A percentile compares a stretch with the other conserved stretches of the same genome.
Evolutionary conservation across 2,329 filamentous ascomycete species (phyloP).

Genomic region (Chaetomium sp.): DNA sequence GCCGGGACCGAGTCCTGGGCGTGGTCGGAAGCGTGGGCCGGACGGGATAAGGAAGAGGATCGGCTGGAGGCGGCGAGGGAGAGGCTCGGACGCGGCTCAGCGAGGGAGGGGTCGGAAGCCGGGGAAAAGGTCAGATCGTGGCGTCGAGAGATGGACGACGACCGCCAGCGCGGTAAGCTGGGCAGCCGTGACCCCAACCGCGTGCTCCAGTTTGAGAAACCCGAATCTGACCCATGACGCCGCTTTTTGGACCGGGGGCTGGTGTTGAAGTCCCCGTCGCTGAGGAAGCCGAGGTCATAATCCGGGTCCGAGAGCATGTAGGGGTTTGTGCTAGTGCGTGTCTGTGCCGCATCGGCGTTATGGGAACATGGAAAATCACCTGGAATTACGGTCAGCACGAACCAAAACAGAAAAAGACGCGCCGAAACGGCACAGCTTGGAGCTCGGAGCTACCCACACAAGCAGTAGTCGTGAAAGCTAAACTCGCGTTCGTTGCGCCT

Average conservation of each 20-base stretch:
- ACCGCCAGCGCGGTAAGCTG: conserved; percentile 45
- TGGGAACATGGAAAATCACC: conserved; percentile 59
- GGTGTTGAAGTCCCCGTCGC: conserved; percentile 52
- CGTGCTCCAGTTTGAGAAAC: conserved; percentile 56
- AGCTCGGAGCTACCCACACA: conserved; percentile 54
- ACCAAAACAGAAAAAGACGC: not conserved
- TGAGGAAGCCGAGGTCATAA: conserved; percentile 62
- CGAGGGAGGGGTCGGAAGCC: conserved; percentile 72
- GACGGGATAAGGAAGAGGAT: conserved; percentile 69
- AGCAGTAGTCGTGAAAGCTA: conserved; percentile 61
- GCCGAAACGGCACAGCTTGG: not conserved
- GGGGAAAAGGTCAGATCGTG: conserved; percentile 48
- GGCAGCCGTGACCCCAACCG: conserved; percentile 59
- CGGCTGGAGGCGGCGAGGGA: conserved; percentile 66
- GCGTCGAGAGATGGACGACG: conserved; percentile 39
- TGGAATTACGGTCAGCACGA: conserved; percentile 27
- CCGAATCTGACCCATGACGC: conserved; percentile 51
- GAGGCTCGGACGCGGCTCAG: conserved; percentile 61
- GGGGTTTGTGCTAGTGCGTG: conserved; percentile 30
- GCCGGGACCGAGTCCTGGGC: conserved; percentile 50
- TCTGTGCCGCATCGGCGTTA: conserved; percentile 38
- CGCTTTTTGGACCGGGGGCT: conserved; percentile 47
- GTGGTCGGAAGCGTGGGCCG: conserved; percentile 40
- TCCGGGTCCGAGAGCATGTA: conserved; percentile 43
- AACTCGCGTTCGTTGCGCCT: conserved; percentile 39